A percentile compares a stretch with the other conserved stretches of the same genome.
Conservation (phyloP, 352 stramenopile genomes). For the Phytophthora pluvialis region DNA sequence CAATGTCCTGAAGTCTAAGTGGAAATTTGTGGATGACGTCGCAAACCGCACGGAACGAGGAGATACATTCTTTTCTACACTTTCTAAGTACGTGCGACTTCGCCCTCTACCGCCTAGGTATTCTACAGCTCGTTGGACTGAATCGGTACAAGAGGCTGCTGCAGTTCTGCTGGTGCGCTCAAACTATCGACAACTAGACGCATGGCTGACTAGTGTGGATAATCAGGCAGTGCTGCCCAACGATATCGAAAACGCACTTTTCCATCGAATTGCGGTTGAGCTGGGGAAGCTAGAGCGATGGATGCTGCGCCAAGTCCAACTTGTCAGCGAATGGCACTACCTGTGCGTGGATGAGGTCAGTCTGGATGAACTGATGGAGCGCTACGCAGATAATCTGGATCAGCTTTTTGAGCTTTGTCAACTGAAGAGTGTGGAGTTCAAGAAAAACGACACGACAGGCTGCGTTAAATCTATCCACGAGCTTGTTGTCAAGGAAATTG, state of each 20-base stretch:
- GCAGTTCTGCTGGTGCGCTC: constrained; percentile 31
- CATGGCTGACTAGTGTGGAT: constrained; percentile 16
- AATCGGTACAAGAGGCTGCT: constrained; percentile 34
- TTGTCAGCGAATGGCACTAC: constrained; percentile 70
- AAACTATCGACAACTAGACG: constrained; percentile 14
- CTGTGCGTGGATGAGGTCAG: constrained; percentile 48
- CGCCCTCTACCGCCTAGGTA: constrained; percentile 26
- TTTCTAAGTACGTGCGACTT: constrained; percentile 29
- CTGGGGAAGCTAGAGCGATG: constrained; percentile 59
- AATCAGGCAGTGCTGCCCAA: background rate
- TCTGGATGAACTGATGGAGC: constrained; percentile 58
- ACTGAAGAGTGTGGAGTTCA: constrained; percentile 49
- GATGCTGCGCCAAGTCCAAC: constrained; percentile 70
- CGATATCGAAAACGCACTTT: constrained; percentile 17
- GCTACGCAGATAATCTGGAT: constrained; percentile 55
- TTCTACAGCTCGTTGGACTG: constrained; percentile 23
- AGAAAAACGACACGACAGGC: constrained; percentile 40
- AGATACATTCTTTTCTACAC: constrained; percentile 29
- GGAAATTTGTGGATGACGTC: constrained; percentile 32
- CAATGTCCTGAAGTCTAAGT: constrained; percentile 26
- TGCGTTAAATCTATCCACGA: constrained; percentile 50
- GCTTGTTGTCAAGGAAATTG: constrained; percentile 33
- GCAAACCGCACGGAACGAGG: constrained; percentile 23
- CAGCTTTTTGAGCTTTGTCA: constrained; percentile 58
- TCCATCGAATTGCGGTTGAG: constrained; percentile 43